Conservation (phyloP, 75 land plant species). For the Larix kaempferi region DNA sequence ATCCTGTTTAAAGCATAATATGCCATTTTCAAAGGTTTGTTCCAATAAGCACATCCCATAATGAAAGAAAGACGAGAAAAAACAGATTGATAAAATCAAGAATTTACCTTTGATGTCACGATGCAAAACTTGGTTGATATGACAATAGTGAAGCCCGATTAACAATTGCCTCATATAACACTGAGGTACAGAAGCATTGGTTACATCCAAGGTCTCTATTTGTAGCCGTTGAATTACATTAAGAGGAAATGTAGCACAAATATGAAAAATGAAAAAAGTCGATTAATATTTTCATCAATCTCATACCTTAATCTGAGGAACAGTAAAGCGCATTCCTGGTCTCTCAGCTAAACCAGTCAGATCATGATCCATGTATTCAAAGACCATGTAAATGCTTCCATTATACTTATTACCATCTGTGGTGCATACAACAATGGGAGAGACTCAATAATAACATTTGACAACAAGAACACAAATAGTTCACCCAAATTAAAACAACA, state of each 20-base stretch:
- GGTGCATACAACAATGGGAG: neutral
- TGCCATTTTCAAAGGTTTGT: neutral
- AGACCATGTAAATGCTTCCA: slow-evolving; percentile 95
- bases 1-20: slow-evolving; percentile 26
- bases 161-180: slow-evolving; percentile 94
- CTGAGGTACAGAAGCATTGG: slow-evolving; percentile 24
- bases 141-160: slow-evolving; percentile 94
- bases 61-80: neutral
- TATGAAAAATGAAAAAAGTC: neutral
- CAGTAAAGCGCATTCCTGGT: slow-evolving; percentile 84
- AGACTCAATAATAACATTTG: neutral
- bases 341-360: slow-evolving; percentile 94
- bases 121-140: slow-evolving; percentile 94
- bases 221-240: neutral
- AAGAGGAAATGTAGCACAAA: neutral
- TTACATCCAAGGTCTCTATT: neutral
- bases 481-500: neutral
- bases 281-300: neutral
- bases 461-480: neutral
- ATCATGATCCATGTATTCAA: slow-evolving; percentile 99
- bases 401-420: slow-evolving; percentile 80
- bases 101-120: slow-evolving; percentile 89
- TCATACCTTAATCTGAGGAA: slow-evolving; percentile 87
- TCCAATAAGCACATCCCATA: neutral
- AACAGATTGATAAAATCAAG: neutral